Conservation (phyloP, 768 basidiomycete genomes). For the Lentinus tigrinus region DNA sequence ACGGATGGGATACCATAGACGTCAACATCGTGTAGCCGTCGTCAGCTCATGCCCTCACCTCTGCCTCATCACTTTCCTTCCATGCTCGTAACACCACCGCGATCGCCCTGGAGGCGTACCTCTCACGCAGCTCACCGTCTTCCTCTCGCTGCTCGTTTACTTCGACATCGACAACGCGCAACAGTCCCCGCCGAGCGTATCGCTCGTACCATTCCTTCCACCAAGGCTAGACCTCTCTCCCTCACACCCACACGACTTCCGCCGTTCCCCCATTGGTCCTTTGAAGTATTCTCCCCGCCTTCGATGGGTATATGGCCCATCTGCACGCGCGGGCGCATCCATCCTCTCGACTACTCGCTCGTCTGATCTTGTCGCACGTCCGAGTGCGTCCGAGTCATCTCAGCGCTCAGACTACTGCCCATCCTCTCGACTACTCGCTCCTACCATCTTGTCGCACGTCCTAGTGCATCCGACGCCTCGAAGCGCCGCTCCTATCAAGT, state of each 20-base stretch:
- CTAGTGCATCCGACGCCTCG: no score
- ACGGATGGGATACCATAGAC: neutral
- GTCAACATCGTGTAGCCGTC: neutral
- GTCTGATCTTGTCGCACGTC: no score
- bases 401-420: no score
- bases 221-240: conserved; percentile 22
- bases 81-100: conserved; percentile 96
- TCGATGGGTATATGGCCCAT: conserved; percentile 50
- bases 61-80: conserved; percentile 84
- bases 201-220: no score
- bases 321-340: conserved; percentile 22
- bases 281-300: conserved; percentile 56
- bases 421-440: no score
- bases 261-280: conserved; percentile 32
- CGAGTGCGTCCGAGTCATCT: no score
- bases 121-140: conserved; percentile 96
- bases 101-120: conserved; percentile 92
- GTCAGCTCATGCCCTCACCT: conserved; percentile 71
- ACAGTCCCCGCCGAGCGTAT: no score
- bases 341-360: no score
- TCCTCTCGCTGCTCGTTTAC: conserved; percentile 90
- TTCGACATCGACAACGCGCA: conserved; percentile 95
- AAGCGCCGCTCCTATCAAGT: no score
- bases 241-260: conserved; percentile 20
- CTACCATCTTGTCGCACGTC: conserved; percentile 10